These are phyloP conservation scores for Saccharomycopsis fibuligera DNA, from an alignment of 805 yeast species.

Conservation along the genomic window DNA sequence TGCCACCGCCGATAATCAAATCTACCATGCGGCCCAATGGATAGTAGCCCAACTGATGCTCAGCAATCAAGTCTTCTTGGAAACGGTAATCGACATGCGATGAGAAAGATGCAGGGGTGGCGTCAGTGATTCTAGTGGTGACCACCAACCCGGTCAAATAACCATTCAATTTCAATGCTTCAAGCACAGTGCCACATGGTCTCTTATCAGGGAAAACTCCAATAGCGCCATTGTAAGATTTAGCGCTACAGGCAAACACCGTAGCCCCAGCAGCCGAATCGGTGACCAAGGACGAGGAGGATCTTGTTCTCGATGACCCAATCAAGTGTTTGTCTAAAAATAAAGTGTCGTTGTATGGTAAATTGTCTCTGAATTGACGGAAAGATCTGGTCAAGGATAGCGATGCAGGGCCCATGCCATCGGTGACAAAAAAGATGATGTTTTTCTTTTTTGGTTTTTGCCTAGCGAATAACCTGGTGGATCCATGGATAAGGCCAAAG, in stretches of 20 bases:
- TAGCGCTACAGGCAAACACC: constrained; percentile 79
- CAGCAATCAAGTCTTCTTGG: constrained; percentile 81
- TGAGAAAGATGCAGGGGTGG: constrained; percentile 89
- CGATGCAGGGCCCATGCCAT: constrained; percentile 94
- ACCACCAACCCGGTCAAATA: constrained; percentile 86
- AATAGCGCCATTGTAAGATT: constrained; percentile 85
- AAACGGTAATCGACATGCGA: constrained; percentile 70
- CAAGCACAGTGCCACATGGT: constrained; percentile 89
- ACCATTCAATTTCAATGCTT: constrained; percentile 78
- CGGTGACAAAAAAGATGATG: constrained; percentile 82
- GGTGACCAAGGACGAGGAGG: constrained; percentile 70
- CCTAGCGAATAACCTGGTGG: not conserved
- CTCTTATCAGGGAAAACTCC: constrained; percentile 62
- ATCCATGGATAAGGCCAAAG: not conserved
- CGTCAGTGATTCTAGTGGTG: constrained; percentile 88
- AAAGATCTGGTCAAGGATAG: constrained; percentile 73
- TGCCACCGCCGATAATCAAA: constrained; percentile 86
- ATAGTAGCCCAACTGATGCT: constrained; percentile 77
- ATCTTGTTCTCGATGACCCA: constrained; percentile 82
- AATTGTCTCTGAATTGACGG: constrained; percentile 51
- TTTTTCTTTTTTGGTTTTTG: constrained; percentile 45
- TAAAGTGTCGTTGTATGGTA: constrained; percentile 50
- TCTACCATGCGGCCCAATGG: constrained; percentile 77
- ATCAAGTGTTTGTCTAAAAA: constrained; percentile 62
- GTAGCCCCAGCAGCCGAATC: constrained; percentile 98